Evolutionary conservation across 768 basidiomycete species (phyloP).

Genomic region (Tephrocybe sp.): DNA sequence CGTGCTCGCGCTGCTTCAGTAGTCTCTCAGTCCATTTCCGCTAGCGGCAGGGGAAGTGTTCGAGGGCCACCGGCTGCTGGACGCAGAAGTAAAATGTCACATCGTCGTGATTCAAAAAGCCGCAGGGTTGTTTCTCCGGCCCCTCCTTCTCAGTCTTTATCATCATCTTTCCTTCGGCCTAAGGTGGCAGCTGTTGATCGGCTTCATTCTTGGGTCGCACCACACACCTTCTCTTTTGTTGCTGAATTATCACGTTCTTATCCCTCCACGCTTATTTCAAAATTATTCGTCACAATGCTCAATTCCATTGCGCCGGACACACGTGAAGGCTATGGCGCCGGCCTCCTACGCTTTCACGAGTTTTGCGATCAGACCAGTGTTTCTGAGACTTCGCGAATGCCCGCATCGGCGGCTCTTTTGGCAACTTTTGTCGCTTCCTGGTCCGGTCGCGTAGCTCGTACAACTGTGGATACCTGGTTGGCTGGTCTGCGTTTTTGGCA

Average conservation of each 20-base stretch:
- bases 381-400: constrained; percentile 20
- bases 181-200: background rate
- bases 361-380: background rate
- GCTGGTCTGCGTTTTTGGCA: constrained; percentile 28
- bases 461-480: too few relatives aligned
- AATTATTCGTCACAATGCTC: background rate
- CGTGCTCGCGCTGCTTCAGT: too few relatives aligned
- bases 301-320: too few relatives aligned
- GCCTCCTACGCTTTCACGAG: constrained; percentile 28
- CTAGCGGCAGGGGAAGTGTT: too few relatives aligned
- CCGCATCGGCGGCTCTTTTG: constrained; percentile 18
- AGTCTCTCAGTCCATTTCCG: too few relatives aligned
- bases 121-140: too few relatives aligned
- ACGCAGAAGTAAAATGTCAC: too few relatives aligned
- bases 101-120: too few relatives aligned
- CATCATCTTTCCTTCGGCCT: background rate
- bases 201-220: background rate
- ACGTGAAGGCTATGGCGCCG: constrained; percentile 27
- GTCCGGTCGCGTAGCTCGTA: constrained; percentile 12
- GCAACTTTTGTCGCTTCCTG: constrained; percentile 22
- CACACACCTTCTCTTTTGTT: background rate
- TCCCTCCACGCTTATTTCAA: background rate
- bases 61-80: too few relatives aligned
- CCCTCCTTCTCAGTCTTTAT: too few relatives aligned
- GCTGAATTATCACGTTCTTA: background rate